A percentile compares a stretch with the other conserved stretches of the same genome.
phyloP scores from a whole-genome alignment of 192 early-diverging fungal species.

The Backusella liffmaniae region DNA sequence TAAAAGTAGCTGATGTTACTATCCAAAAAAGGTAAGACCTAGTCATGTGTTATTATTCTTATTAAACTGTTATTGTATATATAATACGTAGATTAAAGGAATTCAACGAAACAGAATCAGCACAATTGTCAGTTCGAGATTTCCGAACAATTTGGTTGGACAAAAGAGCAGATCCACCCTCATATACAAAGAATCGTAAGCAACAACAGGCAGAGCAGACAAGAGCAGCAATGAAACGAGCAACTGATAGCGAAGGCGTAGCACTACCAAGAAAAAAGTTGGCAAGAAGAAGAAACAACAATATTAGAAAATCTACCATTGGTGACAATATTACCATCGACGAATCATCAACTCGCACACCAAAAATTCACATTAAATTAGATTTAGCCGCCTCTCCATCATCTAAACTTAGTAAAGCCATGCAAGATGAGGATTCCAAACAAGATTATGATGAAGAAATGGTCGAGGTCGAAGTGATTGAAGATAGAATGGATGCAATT shows the following conservation, averaged over 20 bases:
- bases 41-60: no score
- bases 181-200: conserved; percentile 57
- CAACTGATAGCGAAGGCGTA: background rate
- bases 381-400: background rate
- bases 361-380: background rate
- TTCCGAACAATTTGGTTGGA: conserved; percentile 88
- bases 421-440: background rate
- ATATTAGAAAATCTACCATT: background rate
- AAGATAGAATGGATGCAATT: background rate
- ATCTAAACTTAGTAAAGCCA: background rate
- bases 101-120: conserved; percentile 79
- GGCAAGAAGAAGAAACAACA: background rate
- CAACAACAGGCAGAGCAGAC: background rate
- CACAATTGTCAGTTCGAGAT: conserved; percentile 70
- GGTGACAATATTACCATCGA: background rate
- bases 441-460: conserved; percentile 25
- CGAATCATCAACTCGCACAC: background rate
- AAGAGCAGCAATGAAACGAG: background rate
- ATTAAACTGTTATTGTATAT: no score
- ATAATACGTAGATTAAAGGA: conserved; percentile 59
- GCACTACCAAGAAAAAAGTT: background rate
- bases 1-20: conserved; percentile 56
- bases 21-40: conserved; percentile 63
- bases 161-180: conserved; percentile 79
- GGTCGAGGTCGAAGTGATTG: background rate